These are phyloP conservation scores for Echium plantagineum DNA, from an alignment of 257 asterid species.

Conservation along the genomic window DNA sequence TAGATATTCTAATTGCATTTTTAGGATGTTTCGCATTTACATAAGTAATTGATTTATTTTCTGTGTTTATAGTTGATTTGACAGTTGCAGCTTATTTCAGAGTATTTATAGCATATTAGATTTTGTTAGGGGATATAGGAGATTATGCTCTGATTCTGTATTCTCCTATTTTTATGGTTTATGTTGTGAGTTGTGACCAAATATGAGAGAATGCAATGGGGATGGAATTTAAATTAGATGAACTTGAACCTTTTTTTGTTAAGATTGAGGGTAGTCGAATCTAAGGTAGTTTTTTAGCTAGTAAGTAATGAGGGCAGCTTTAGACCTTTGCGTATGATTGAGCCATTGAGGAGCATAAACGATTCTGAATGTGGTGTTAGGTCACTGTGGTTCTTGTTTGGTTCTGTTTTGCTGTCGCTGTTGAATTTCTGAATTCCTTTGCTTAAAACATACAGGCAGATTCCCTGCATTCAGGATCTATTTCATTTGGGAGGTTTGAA, in stretches of 20 bases:
- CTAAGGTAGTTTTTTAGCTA: too few species aligned
- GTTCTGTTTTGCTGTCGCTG: not conserved
- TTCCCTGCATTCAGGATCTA: constrained; percentile 58
- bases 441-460: constrained; percentile 39
- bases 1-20: not conserved
- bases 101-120: too few species aligned
- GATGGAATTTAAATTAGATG: not conserved
- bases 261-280: not conserved
- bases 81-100: too few species aligned
- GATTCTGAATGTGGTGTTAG: not conserved
- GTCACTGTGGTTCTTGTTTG: not conserved
- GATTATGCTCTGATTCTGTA: too few species aligned
- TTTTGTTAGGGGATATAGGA: not conserved
- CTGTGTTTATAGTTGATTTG: too few species aligned
- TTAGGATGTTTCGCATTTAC: too few species aligned
- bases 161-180: too few species aligned
- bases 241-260: too few species aligned
- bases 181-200: too few species aligned
- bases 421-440: not conserved
- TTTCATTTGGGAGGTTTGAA: constrained; percentile 78
- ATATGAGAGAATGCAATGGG: not conserved
- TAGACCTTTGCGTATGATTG: not conserved
- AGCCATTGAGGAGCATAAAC: too few species aligned
- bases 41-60: too few species aligned
- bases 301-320: not conserved